Conservation (phyloP, 257 asterid species). For the Solanum boliviense region DNA sequence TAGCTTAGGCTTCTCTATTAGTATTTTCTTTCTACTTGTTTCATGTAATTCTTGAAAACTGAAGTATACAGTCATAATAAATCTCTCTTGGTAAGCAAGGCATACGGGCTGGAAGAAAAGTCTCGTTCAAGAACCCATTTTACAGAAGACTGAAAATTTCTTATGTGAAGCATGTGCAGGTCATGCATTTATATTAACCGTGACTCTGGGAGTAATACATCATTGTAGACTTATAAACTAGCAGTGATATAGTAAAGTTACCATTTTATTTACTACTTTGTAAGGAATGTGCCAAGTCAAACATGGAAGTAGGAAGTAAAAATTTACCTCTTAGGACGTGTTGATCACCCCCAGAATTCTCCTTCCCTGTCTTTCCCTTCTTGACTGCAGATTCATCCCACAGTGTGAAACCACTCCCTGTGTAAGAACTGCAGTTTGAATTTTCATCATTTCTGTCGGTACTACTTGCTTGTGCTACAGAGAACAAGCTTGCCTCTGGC, state of each 20-base stretch:
- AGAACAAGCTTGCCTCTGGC: constrained; percentile 37
- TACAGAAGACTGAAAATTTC: neutral
- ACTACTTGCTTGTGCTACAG: constrained; percentile 51
- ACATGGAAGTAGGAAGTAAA: neutral
- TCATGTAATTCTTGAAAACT: neutral
- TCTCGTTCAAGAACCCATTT: neutral
- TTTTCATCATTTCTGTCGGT: constrained; percentile 41
- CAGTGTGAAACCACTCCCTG: constrained; percentile 64
- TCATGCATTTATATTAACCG: neutral
- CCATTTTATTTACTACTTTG: neutral
- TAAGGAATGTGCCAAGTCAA: neutral
- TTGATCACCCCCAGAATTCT: constrained; percentile 59
- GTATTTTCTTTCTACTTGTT: neutral
- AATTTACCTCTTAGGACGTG: constrained; percentile 45
- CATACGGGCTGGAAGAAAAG: neutral
- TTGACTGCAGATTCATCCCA: constrained; percentile 82
- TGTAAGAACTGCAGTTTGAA: constrained; percentile 61
- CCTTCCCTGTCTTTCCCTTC: constrained; percentile 99
- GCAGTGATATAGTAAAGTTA: neutral
- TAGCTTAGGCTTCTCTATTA: neutral
- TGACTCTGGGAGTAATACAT: neutral
- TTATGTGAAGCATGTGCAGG: neutral
- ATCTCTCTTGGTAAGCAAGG: neutral
- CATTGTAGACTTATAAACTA: neutral
- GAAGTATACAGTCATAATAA: neutral